Conservation (phyloP, 306 rosid genomes). For the Cucumis melo region DNA sequence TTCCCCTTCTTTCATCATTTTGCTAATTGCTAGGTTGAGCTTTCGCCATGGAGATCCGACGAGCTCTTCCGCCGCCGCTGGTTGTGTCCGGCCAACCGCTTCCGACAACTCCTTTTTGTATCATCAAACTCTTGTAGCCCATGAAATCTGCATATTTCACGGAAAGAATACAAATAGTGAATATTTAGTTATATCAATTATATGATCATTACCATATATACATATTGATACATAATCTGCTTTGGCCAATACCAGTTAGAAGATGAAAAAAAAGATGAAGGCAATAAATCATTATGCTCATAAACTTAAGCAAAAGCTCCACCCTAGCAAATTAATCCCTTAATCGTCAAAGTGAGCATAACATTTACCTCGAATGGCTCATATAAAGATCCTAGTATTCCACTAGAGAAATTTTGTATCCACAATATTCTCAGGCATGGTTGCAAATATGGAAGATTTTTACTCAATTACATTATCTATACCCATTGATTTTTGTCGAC, state of each 20-base stretch:
- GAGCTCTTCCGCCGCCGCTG: constrained; percentile 74
- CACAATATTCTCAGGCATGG: neutral
- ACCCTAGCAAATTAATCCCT: neutral
- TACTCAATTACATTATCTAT: neutral
- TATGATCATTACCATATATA: neutral
- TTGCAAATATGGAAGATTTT: neutral
- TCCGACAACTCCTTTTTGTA: constrained; percentile 72
- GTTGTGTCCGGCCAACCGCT: constrained; percentile 90
- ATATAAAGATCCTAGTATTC: neutral
- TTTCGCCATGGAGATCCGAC: constrained; percentile 41
- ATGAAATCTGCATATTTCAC: constrained; percentile 51
- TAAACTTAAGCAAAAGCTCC: neutral
- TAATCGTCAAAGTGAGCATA: neutral
- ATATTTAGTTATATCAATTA: neutral
- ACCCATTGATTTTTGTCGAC: neutral
- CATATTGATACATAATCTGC: neutral
- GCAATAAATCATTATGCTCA: neutral
- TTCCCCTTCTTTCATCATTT: neutral
- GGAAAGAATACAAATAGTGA: neutral
- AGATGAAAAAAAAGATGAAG: neutral
- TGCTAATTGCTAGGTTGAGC: constrained; percentile 15
- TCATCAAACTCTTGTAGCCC: constrained; percentile 67
- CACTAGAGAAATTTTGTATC: neutral
- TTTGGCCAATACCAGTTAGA: no score
- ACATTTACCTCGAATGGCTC: no score